A percentile compares a stretch with the other conserved stretches of the same genome.
phyloP scores from a whole-genome alignment of 1,284 basidiomycete species.

The Termitomyces sp. region DNA sequence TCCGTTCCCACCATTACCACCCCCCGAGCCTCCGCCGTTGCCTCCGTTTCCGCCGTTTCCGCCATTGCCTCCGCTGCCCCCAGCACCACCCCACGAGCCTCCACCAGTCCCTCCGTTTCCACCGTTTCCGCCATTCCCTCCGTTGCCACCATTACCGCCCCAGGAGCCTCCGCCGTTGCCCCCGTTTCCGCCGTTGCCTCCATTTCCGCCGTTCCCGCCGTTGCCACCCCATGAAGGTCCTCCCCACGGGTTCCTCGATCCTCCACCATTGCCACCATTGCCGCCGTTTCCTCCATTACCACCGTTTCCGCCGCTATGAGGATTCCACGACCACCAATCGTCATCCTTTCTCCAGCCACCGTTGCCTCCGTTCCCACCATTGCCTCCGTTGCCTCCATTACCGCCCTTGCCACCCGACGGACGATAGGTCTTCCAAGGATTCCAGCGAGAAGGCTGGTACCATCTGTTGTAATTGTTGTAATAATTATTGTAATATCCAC shows the following conservation, averaged over 20 bases:
- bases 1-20: not conserved
- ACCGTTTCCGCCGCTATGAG: not conserved
- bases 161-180: not conserved
- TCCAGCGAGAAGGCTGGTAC: not conserved
- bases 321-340: not conserved
- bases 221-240: not conserved
- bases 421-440: not conserved
- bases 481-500: not conserved
- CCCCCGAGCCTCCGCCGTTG: not conserved
- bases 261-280: not conserved
- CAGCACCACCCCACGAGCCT: not conserved
- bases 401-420: not conserved
- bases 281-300: not conserved
- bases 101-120: too few relatives aligned
- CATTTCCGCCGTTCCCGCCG: not conserved
- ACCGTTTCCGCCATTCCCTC: not conserved
- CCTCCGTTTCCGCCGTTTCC: constrained; percentile 3
- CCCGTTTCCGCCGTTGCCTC: not conserved
- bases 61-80: not conserved
- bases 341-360: not conserved
- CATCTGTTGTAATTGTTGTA: not conserved
- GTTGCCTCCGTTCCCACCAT: not conserved
- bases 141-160: not conserved
- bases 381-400: not conserved
- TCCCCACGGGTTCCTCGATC: not conserved